Percentiles rank a stretch among this genome's conserved stretches.
phyloP scores from a whole-genome alignment of 1,284 basidiomycete species.

The Mycena sp. region DNA sequence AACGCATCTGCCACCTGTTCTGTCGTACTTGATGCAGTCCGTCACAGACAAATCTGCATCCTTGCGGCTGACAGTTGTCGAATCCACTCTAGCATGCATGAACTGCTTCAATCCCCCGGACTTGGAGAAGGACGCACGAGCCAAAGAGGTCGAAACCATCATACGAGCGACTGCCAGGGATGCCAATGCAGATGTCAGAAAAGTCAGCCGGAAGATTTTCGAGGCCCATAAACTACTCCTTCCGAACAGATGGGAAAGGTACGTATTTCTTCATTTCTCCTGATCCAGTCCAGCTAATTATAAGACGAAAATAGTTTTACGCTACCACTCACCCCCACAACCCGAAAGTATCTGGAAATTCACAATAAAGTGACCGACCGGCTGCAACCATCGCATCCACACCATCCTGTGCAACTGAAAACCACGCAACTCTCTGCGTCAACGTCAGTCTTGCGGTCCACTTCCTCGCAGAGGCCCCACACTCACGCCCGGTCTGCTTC shows the following conservation, averaged over 20 bases:
- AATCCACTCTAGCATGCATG: slow-evolving; percentile 71
- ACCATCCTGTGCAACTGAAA: too few relatives aligned
- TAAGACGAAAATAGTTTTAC: slow-evolving; percentile 69
- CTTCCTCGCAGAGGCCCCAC: slow-evolving; percentile 23
- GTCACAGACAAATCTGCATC: slow-evolving; percentile 77
- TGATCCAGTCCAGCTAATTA: slow-evolving; percentile 23
- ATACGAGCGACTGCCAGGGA: slow-evolving; percentile 77
- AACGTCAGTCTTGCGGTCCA: slow-evolving; percentile 30
- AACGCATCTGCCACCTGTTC: slow-evolving; percentile 74
- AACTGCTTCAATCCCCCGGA: slow-evolving; percentile 82
- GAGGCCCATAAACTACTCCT: slow-evolving; percentile 79
- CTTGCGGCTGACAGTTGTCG: slow-evolving; percentile 70
- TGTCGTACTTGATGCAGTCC: slow-evolving; percentile 69
- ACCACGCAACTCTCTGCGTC: slow-evolving; percentile 31
- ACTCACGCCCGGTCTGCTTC: slow-evolving; percentile 36
- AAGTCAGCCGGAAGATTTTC: slow-evolving; percentile 74
- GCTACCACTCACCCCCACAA: slow-evolving; percentile 77
- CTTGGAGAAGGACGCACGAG: slow-evolving; percentile 70
- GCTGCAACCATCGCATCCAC: slow-evolving; percentile 29
- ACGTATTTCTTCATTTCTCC: slow-evolving; percentile 39
- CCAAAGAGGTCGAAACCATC: slow-evolving; percentile 73
- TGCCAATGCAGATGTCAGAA: slow-evolving; percentile 80
- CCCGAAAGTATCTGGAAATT: slow-evolving; percentile 82
- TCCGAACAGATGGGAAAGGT: slow-evolving; percentile 74
- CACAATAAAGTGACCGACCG: slow-evolving; percentile 36